Percentiles rank a stretch among this genome's conserved stretches.
phyloP scores from a whole-genome alignment of 2,329 filamentous ascomycete genomes.

The Penicillium sp. region DNA sequence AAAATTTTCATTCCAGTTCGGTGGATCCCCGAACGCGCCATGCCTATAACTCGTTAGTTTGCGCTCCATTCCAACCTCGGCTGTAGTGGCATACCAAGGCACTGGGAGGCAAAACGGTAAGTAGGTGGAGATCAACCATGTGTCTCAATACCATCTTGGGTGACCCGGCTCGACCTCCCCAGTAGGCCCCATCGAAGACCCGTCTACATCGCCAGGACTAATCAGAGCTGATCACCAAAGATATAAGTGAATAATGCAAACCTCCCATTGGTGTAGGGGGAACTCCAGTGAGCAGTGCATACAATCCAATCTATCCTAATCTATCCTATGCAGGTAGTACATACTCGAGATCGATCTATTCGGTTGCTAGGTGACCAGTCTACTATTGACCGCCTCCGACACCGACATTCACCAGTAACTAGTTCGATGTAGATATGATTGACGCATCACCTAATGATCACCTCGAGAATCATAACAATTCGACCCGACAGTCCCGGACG shows the following conservation, averaged over 20 bases:
- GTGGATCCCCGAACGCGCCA: background rate
- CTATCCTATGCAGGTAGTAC: background rate
- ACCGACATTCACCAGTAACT: too few species aligned
- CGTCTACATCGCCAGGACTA: background rate
- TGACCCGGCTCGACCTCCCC: constrained; percentile 3
- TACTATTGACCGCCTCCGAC: constrained; percentile 15
- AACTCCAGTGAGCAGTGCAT: constrained; percentile 1
- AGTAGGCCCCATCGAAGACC: background rate
- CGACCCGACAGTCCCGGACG: constrained; percentile 15
- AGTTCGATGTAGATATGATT: background rate
- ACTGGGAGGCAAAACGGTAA: constrained; percentile 9
- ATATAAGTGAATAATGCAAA: background rate
- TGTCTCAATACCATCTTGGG: constrained; percentile 19
- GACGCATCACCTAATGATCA: background rate
- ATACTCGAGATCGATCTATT: constrained; percentile 17
- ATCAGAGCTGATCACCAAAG: background rate
- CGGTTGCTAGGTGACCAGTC: constrained; percentile 23
- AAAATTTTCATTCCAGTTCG: constrained; percentile 11
- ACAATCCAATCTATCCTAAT: too few species aligned
- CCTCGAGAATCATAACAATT: background rate
- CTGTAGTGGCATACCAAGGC: constrained; percentile 18
- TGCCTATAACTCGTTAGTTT: constrained; percentile 3
- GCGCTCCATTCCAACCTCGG: constrained; percentile 20
- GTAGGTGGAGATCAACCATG: constrained; percentile 17
- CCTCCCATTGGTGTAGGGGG: background rate